Evolutionary conservation across 805 yeast species (phyloP).

Genomic region (Danielozyma ontarioensis): DNA sequence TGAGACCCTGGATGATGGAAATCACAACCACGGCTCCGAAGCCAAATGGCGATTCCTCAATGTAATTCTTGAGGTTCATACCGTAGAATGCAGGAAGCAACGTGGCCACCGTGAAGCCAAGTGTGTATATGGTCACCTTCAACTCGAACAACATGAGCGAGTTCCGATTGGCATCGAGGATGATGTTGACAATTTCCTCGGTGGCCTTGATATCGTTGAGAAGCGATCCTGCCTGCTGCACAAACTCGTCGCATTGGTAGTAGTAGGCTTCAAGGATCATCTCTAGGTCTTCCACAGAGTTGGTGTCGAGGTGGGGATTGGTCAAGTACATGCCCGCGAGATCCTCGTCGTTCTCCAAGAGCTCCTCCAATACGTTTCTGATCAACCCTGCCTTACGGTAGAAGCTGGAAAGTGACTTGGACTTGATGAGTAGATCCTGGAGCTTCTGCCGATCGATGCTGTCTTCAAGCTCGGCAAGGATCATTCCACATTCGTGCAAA

Average conservation of each 20-base stretch:
- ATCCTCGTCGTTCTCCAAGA: conserved; percentile 84
- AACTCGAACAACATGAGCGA: conserved; percentile 83
- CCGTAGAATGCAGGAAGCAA: conserved; percentile 85
- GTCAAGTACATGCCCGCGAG: conserved; percentile 73
- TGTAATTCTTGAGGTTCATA: conserved; percentile 75
- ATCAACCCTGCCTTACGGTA: conserved; percentile 73
- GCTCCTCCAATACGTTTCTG: conserved; percentile 75
- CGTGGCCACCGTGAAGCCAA: conserved; percentile 83
- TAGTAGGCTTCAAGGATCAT: conserved; percentile 85
- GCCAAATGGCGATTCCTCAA: conserved; percentile 63
- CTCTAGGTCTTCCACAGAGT: conserved; percentile 69
- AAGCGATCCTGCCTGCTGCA: conserved; percentile 81
- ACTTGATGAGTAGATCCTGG: conserved; percentile 65
- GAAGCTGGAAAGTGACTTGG: conserved; percentile 66
- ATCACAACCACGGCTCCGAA: conserved; percentile 52
- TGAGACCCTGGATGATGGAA: conserved; percentile 49
- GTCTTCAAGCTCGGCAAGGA: conserved; percentile 68
- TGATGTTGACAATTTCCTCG: conserved; percentile 88
- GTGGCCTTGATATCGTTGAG: conserved; percentile 83
- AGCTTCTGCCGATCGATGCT: conserved; percentile 73
- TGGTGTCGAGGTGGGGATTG: conserved; percentile 22
- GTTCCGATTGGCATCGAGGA: conserved; percentile 86
- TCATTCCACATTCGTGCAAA: conserved; percentile 51
- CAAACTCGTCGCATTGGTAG: conserved; percentile 88
- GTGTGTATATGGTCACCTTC: conserved; percentile 74